Evolutionary conservation across 192 early-diverging fungal genomes (phyloP), one percentile per base, ranked within the genome.

Genomic region (Coemansia sp.): DNA sequence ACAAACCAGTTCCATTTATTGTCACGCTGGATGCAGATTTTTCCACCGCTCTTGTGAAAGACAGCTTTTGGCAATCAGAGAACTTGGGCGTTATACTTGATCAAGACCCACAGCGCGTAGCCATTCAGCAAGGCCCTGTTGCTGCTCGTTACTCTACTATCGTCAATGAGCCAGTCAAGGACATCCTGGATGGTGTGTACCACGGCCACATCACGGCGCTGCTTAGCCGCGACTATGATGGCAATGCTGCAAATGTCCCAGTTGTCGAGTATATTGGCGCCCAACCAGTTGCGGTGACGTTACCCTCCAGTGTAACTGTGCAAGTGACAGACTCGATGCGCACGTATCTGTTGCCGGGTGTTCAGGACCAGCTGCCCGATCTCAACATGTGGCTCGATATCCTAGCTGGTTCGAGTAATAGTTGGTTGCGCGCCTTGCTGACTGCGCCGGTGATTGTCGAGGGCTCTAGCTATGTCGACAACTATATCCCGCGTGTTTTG

Each of bases 1-100:
- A 93, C 70, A 96, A 95, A 83, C 97, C 94, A 13, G 90, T 93
- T 9, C 92, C 94, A 38, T 97, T 95, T 76, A 92, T 98, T 43
- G 91, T 93, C 8, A 87, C 91, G 15, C 76, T 98, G 20, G 95
- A 95, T 70, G 89, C 90, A 64, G 91, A 93, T 83, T 95, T 98
- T 85, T 92, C 94, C 72, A 84, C 88, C 20, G 91, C 92, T 90
- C 89, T 96, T 84, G 91, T 91, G 82, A 97, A 97, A 87, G 92
- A 95, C 76, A 92, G 91, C 12, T 78, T 92, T 31, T 96, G 95
- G 95, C 93, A 94, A 74, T 90, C 92, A 0, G 96, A 97, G 69
- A 87, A 96, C 55, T 75, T 97, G 7, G 92, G 90, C 50, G 89
- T 93, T 27, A 87, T 98, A 49, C 85, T 93, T 13, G 94, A 87